Base-by-base conservation (phyloP, 164 flowering plant species). In the Liquidambar formosana region DNA sequence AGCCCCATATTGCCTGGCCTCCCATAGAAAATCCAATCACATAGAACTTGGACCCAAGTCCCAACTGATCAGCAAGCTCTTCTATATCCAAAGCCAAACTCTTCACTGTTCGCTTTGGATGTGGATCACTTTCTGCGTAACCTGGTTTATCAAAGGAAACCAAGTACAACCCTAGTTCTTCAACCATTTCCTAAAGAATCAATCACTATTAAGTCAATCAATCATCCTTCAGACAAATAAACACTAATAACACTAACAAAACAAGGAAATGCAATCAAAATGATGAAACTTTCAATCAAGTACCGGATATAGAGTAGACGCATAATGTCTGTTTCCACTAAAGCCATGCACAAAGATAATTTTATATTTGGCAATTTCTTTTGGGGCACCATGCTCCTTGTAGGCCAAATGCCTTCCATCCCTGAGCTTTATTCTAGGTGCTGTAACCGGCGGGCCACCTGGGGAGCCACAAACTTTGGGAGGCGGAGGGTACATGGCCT, bases 91-190 rank as follows among this genome's bases (percentile, higher is more conserved):
- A 60, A 4, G 89, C 85, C 69, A 78, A 47, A 41, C 84, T 84
- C 73, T 80, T 75, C 10, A 64, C 18, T 11, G 84, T 80, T 69
- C 83, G 78, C 4, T 69, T 76, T 10, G 83, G 88, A 70, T 86
- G 52, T 5, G 88, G 88, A 57, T 86, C 87, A 71, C 89, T 84
- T 58, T 86, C 83, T 71, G 85, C 89, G 80, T 86, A 86, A 5
- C 89, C 89, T 1, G 89, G 82, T 73, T 80, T 70, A 45, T 84
- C 86, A 71, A 82, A 77, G 0, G 86, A 76, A 21, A 82, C 81
- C 54, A 82, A 27, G 51, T 82, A 79, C 3, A 84, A 19, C 9
- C 82, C 82, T 4, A 77, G 57, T 27, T 79, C 78, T 58, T 86
- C 74, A 51, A 80, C 53, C 44, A 74, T 28, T 57, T 77, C 87